Evolutionary conservation across 176 grass and related monocot species (phyloP).

Genomic region (Aechmea fasciata): DNA sequence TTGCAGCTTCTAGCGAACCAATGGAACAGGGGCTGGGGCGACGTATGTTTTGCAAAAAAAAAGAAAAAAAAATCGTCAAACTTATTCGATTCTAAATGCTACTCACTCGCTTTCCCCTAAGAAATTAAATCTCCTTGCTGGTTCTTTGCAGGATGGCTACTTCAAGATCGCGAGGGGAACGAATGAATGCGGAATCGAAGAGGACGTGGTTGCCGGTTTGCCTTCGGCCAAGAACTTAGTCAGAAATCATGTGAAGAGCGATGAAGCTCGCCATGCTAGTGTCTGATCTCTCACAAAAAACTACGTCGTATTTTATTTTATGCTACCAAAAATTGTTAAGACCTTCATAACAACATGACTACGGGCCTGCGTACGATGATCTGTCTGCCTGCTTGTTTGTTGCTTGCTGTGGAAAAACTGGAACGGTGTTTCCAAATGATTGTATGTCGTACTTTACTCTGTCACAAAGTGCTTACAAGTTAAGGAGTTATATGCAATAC

Average conservation of each 20-base stretch:
- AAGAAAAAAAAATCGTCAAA: neutral
- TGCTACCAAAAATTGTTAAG: neutral
- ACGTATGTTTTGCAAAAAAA: conserved; percentile 43
- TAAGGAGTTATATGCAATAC: too few species aligned
- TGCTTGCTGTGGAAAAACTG: neutral
- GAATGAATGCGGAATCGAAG: conserved; percentile 85
- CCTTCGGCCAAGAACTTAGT: conserved; percentile 56
- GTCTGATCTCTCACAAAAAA: conserved; percentile 3
- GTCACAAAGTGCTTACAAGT: neutral
- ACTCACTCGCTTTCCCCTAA: neutral
- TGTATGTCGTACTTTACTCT: neutral
- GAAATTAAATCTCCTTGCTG: conserved; percentile 7
- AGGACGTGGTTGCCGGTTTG: conserved; percentile 61
- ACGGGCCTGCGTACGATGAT: neutral
- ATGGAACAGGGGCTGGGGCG: conserved; percentile 94
- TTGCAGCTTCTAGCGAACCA: conserved; percentile 94
- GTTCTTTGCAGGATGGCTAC: conserved; percentile 58
- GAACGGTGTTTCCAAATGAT: neutral
- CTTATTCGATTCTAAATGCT: conserved; percentile 2
- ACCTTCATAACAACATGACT: neutral
- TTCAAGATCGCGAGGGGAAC: conserved; percentile 76
- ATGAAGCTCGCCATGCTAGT: conserved; percentile 14
- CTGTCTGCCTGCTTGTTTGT: neutral
- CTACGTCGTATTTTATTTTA: neutral
- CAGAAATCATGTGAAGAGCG: conserved; percentile 7